phyloP scores from a whole-genome alignment of 257 asterid genomes.

The Nicotiana knightiana region DNA sequence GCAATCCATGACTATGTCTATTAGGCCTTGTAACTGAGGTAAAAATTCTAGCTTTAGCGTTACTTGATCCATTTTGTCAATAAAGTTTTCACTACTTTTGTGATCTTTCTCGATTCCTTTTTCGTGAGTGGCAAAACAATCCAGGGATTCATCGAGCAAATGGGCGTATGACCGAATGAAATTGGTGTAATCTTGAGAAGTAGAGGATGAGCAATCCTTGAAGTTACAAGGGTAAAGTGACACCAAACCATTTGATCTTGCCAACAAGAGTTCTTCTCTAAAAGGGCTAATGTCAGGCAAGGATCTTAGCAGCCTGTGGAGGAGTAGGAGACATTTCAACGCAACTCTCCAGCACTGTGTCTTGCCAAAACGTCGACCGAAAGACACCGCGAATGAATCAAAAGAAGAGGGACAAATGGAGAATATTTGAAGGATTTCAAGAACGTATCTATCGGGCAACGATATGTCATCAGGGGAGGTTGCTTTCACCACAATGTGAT shows the following conservation, averaged over 20 bases:
- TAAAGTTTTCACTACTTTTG: background rate
- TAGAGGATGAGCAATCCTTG: conserved; percentile 39
- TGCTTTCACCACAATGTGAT: conserved; percentile 44
- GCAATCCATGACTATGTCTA: conserved; percentile 53
- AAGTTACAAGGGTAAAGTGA: conserved; percentile 56
- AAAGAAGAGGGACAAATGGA: conserved; percentile 36
- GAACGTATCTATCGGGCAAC: conserved; percentile 40
- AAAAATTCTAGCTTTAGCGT: conserved; percentile 30
- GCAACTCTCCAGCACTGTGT: conserved; percentile 66
- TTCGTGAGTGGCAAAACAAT: conserved; percentile 15
- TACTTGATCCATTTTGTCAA: conserved; percentile 20
- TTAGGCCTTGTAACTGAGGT: conserved; percentile 55
- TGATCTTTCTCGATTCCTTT: background rate
- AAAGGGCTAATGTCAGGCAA: conserved; percentile 28
- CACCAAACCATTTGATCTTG: conserved; percentile 31
- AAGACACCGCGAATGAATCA: conserved; percentile 33
- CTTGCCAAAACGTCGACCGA: conserved; percentile 34
- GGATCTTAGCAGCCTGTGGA: conserved; percentile 54
- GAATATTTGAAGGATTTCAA: conserved; percentile 39
- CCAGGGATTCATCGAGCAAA: conserved; percentile 52
- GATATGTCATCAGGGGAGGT: conserved; percentile 54
- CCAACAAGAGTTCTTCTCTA: conserved; percentile 41
- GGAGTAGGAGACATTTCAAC: conserved; percentile 56
- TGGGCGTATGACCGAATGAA: conserved; percentile 55
- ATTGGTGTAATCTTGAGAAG: conserved; percentile 39